Evolutionary conservation across 1,284 basidiomycete genomes (phyloP).

Genomic region (Golubevia pallescens): DNA sequence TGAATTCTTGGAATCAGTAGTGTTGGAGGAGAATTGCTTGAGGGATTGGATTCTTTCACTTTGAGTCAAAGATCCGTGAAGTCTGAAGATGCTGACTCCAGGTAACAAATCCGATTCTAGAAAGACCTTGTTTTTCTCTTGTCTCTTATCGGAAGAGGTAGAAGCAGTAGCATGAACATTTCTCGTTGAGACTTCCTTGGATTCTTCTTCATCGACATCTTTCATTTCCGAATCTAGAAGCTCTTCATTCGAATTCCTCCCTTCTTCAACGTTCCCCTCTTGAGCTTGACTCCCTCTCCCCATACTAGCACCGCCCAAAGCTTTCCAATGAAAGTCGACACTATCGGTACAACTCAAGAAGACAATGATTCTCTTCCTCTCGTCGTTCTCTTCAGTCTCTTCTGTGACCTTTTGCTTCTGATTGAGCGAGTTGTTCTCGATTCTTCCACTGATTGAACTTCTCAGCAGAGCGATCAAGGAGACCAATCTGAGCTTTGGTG

Average conservation of each 20-base stretch:
- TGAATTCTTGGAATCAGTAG: not conserved
- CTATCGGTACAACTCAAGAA: slow-evolving; percentile 60
- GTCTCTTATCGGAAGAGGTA: slow-evolving; percentile 1
- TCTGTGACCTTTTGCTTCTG: slow-evolving; percentile 66
- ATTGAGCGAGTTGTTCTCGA: slow-evolving; percentile 12
- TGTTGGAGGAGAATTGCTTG: slow-evolving; percentile 28
- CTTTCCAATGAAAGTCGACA: slow-evolving; percentile 60
- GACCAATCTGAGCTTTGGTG: slow-evolving; percentile 60
- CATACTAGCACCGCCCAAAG: slow-evolving; percentile 52
- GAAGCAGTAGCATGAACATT: not conserved
- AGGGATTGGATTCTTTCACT: slow-evolving; percentile 48
- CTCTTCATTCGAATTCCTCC: slow-evolving; percentile 15
- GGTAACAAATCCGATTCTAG: slow-evolving; percentile 45
- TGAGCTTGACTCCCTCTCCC: slow-evolving; percentile 15
- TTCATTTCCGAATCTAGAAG: slow-evolving; percentile 1
- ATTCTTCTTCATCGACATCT: not conserved
- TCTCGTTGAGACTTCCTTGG: not conserved
- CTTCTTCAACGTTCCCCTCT: slow-evolving; percentile 5
- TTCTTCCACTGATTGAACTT: slow-evolving; percentile 69
- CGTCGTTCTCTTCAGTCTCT: slow-evolving; percentile 65
- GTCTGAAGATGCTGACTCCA: slow-evolving; percentile 36
- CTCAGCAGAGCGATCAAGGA: slow-evolving; percentile 56
- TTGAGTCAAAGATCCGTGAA: slow-evolving; percentile 57
- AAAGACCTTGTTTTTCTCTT: slow-evolving; percentile 12
- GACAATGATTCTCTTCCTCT: slow-evolving; percentile 49